Conservation (phyloP, 1,284 basidiomycete species). For the Rhodotorula sp. region DNA sequence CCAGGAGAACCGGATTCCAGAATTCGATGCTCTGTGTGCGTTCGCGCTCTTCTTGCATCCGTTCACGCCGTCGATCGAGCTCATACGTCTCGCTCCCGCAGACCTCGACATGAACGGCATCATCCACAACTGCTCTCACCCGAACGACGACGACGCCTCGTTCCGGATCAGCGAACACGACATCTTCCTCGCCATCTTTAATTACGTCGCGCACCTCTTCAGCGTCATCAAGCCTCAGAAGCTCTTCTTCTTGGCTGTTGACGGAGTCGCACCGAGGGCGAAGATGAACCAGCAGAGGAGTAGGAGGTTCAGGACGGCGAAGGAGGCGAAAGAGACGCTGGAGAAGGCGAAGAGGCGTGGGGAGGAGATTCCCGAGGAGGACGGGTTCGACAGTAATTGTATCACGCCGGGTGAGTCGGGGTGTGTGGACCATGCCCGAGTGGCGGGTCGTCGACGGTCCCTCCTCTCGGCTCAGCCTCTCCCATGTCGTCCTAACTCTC, state of each 20-base stretch:
- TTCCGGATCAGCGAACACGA: slow-evolving; percentile 94
- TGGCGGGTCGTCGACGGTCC: background rate
- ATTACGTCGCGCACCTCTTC: slow-evolving; percentile 96
- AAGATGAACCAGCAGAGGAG: slow-evolving; percentile 99
- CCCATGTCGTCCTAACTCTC: slow-evolving; percentile 6
- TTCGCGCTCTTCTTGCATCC: background rate
- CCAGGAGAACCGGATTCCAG: slow-evolving; percentile 94
- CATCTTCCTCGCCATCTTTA: slow-evolving; percentile 94
- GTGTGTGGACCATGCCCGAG: too few relatives aligned
- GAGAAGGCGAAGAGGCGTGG: slow-evolving; percentile 85
- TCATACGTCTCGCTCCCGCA: too few relatives aligned
- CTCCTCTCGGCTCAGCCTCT: background rate
- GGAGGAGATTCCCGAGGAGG: slow-evolving; percentile 82
- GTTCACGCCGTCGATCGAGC: too few relatives aligned
- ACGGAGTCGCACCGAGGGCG: slow-evolving; percentile 95
- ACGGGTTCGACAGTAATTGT: slow-evolving; percentile 89
- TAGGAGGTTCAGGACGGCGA: slow-evolving; percentile 89
- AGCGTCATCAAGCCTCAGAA: slow-evolving; percentile 97
- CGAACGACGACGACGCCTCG: slow-evolving; percentile 90
- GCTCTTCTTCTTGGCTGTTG: slow-evolving; percentile 76
- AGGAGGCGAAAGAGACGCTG: slow-evolving; percentile 81
- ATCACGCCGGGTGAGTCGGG: slow-evolving; percentile 85
- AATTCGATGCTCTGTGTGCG: slow-evolving; percentile 53
- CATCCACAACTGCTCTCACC: slow-evolving; percentile 95
- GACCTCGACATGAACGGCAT: slow-evolving; percentile 97